Conservation (phyloP, 2,329 filamentous ascomycete species). For the Sordariomycetes sp. region DNA sequence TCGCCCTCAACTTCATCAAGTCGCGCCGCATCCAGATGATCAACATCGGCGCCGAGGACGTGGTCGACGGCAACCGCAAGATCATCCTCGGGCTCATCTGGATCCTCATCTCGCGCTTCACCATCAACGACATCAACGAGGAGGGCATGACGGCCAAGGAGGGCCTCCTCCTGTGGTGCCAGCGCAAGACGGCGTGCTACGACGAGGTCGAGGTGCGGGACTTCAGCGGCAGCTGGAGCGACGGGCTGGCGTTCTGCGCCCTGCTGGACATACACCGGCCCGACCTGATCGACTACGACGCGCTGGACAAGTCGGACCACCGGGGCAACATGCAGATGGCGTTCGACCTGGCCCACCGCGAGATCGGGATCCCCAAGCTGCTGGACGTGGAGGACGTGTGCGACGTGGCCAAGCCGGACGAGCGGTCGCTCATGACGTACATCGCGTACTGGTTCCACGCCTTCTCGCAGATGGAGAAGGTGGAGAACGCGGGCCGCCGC, state of each 20-base stretch:
- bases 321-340: slow-evolving; percentile 95
- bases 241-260: slow-evolving; percentile 92
- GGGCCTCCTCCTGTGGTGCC: slow-evolving; percentile 90
- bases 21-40: slow-evolving; percentile 89
- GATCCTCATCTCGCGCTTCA: slow-evolving; percentile 96
- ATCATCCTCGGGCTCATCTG: slow-evolving; percentile 96
- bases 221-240: slow-evolving; percentile 94
- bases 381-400: slow-evolving; percentile 97
- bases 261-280: slow-evolving; percentile 93
- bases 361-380: slow-evolving; percentile 93
- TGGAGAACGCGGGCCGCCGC: slow-evolving; percentile 90
- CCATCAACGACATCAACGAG: slow-evolving; percentile 96
- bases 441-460: slow-evolving; percentile 99
- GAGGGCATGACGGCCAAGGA: slow-evolving; percentile 98
- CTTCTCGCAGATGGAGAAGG: slow-evolving; percentile 97
- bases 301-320: slow-evolving; percentile 88
- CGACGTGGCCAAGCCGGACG: slow-evolving; percentile 91
- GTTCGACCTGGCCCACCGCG: slow-evolving; percentile 90
- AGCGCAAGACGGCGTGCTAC: slow-evolving; percentile 96
- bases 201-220: slow-evolving; percentile 93
- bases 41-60: slow-evolving; percentile 96
- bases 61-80: slow-evolving; percentile 95
- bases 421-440: slow-evolving; percentile 96
- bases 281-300: slow-evolving; percentile 93
- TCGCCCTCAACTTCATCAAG: slow-evolving; percentile 88